Evolutionary conservation across 768 basidiomycete species (phyloP).

Genomic region (Termitomyces sp.): DNA sequence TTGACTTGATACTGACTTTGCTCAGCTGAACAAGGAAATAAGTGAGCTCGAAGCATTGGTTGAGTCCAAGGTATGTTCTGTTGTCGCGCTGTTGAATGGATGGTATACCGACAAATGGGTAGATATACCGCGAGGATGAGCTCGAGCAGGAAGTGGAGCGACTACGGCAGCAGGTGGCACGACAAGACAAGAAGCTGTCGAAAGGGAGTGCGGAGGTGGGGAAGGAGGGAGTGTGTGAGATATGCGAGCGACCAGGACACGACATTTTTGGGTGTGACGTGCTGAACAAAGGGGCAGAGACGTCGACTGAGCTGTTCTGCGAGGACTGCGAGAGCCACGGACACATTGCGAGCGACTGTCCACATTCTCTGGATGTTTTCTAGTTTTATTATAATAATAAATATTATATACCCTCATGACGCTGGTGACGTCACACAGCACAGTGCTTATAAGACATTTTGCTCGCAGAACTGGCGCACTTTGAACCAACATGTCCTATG

Average conservation of each 20-base stretch:
- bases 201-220: slow-evolving; percentile 32
- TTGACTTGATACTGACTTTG: not conserved
- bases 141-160: slow-evolving; percentile 81
- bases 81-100: not conserved
- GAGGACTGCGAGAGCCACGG: slow-evolving; percentile 83
- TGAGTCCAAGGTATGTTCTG: slow-evolving; percentile 73
- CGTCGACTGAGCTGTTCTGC: slow-evolving; percentile 48
- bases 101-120: not conserved
- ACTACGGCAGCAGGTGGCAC: slow-evolving; percentile 63
- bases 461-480: not conserved
- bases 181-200: slow-evolving; percentile 53
- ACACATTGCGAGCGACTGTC: slow-evolving; percentile 72
- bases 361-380: slow-evolving; percentile 84
- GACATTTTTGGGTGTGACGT: slow-evolving; percentile 83
- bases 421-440: slow-evolving; percentile 6
- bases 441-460: slow-evolving; percentile 5
- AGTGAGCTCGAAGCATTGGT: slow-evolving; percentile 87
- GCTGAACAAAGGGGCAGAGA: slow-evolving; percentile 47
- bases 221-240: slow-evolving; percentile 59
- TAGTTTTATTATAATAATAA: slow-evolving; percentile 25
- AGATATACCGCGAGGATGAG: slow-evolving; percentile 93
- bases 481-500: slow-evolving; percentile 59
- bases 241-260: slow-evolving; percentile 81
- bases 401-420: slow-evolving; percentile 4
- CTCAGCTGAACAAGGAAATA: slow-evolving; percentile 85